phyloP scores from a whole-genome alignment of 495 filamentous ascomycete genomes.

The Echria macrotheca region DNA sequence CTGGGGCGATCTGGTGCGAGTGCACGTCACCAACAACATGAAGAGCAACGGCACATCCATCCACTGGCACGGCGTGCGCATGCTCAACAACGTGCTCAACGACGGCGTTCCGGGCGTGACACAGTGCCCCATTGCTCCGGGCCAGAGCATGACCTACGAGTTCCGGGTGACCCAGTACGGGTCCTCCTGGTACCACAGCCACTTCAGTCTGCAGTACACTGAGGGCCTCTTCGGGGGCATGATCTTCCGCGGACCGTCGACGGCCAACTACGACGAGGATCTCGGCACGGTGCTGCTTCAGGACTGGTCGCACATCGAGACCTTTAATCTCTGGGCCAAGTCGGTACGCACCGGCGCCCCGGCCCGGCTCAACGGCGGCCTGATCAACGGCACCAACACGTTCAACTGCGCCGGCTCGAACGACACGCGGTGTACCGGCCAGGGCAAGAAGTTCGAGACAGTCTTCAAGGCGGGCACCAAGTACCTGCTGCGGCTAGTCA shows the following conservation, averaged over 20 bases:
- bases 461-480: slow-evolving; percentile 36
- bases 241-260: slow-evolving; percentile 28
- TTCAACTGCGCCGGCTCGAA: slow-evolving; percentile 25
- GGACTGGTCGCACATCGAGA: slow-evolving; percentile 25
- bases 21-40: slow-evolving; percentile 38
- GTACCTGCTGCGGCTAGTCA: slow-evolving; percentile 51
- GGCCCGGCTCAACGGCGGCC: slow-evolving; percentile 27
- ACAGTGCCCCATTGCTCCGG: slow-evolving; percentile 48
- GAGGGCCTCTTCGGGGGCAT: slow-evolving; percentile 47
- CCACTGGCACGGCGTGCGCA: slow-evolving; percentile 32
- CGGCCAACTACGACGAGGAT: slow-evolving; percentile 40
- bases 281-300: slow-evolving; percentile 23
- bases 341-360: slow-evolving; percentile 30
- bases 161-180: slow-evolving; percentile 52
- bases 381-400: slow-evolving; percentile 35
- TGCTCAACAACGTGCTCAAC: slow-evolving; percentile 33
- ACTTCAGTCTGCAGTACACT: slow-evolving; percentile 48
- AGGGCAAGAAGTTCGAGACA: slow-evolving; percentile 29
- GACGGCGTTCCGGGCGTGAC: slow-evolving; percentile 43
- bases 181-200: slow-evolving; percentile 52
- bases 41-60: slow-evolving; percentile 32
- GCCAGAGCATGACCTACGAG: slow-evolving; percentile 43
- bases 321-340: slow-evolving; percentile 24
- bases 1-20: slow-evolving; percentile 52
- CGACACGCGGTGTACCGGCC: slow-evolving; percentile 22